Evolutionary conservation across 257 asterid genomes (phyloP), one percentile per base, ranked within the genome.

Genomic region (Scutellaria galericulata): DNA sequence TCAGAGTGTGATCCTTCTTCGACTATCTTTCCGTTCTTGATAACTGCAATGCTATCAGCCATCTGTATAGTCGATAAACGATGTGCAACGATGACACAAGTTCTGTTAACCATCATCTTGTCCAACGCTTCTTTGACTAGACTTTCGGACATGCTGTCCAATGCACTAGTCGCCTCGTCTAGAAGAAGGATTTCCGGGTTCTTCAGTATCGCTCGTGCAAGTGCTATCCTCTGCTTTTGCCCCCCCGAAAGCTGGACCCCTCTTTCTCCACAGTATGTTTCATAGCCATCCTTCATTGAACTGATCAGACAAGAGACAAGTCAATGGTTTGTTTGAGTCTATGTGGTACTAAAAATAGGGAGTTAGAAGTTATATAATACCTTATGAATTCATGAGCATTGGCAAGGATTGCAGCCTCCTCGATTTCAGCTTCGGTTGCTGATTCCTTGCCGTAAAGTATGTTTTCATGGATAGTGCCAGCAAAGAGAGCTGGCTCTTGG

Each of bases 241-340:
- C 91, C 92, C n/a, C 92, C 89, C 9, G 92, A 87, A 48, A 84
- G 85, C 66, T 80, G 89, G n/a, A 80, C 75, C 45, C 91, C 89
- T 78, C 87, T 78, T 57, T 86, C 87, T 35, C 89, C 89, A 27
- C 89, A 80, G 67, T 69, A 63, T 2, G 89, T 87, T 63, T 52
- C 20, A 56, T 87, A 84, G 20, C 89, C 89, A n/a, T 87, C 88
- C 74, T 80, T 71, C 86, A 81, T 79, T n/a, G 84, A 73, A 70
- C 86, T 84, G 75, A 35, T 7, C 0, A 54, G 9, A 39, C n/a
- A 22, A 51, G 12, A 40, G 48, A 37, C n/a, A 22, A 8, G 15
- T 52, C 7, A 58, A 18, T 7, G 37, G 35, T 31, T 31, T 68
- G 57, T 14, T 50, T 31, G 37, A 31, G 37, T 31, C 5, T 31